Evolutionary conservation across 1,284 basidiomycete species (phyloP), one percentile per base, ranked within the genome.

Genomic region (Dichomitus squalens): DNA sequence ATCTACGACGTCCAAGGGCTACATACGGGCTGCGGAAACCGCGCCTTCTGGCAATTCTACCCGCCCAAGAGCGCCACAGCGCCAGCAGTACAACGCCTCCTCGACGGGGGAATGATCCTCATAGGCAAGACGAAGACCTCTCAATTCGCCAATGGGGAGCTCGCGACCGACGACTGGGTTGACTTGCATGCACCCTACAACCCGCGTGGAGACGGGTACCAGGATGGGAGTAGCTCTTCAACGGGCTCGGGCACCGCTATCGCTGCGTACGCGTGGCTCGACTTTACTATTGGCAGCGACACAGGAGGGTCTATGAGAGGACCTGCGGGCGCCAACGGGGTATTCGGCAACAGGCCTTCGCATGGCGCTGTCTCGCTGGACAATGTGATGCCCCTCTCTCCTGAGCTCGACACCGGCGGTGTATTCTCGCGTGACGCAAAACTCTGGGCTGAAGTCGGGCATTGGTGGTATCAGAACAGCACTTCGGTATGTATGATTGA

Each of bases 81-180:
- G 7, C 73, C 77, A 5, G 76, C 80, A 1, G 68, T 84, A 25
- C 73, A 78, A 60, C 73, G 73, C 12, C 74, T 84, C 8, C 67
- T 83, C 43, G 72, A 75, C 51, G 73, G 78, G 50, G 83, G 83
- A 14, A 79, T 79, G 16, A 69, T 79, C 14, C 72, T 83, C 57
- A 73, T 85, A 4, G 82, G 80, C 33, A 82, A 81, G 63, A 79
- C 79, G 4, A 81, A 81, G 58, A 81, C 80, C 3, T 80, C 79
- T 9, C 80, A 82, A 63, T 85, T 85, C 59, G 82, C 83, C 11
- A 82, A 83, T 59, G 82, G 81, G 4, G 79, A 82, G 36, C 70
- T 73, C 16, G 80, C 81, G 1, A 83, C 82, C 56, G 78, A 75
- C 64, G 77, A 79, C 59, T 83, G 79, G 73, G 73, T 78, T n/a